A percentile compares a stretch with the other conserved stretches of the same genome.
Conservation (phyloP, 306 rosid species). For the Prunus persica region DNA sequence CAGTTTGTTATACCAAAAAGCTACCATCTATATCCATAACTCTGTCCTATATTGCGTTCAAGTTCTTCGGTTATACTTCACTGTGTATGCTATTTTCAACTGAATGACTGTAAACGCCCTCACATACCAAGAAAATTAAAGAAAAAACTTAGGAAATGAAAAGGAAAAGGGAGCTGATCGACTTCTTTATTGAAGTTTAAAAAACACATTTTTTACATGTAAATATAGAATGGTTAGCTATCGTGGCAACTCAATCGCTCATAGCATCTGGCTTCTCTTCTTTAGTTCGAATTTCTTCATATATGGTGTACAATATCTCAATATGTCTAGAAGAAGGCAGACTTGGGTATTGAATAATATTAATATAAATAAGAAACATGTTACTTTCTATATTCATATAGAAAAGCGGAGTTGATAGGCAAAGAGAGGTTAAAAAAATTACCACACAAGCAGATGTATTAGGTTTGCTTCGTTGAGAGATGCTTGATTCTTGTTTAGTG, state of each 20-base stretch:
- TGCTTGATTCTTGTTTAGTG: no score
- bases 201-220: no score
- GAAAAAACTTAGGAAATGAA: background rate
- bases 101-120: background rate
- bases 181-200: background rate
- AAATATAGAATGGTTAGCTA: no score
- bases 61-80: no score
- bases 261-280: background rate
- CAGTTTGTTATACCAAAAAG: no score
- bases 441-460: background rate
- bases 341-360: background rate
- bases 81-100: no score
- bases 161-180: background rate
- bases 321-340: background rate
- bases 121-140: background rate
- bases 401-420: background rate
- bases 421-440: background rate
- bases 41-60: no score
- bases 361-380: no score
- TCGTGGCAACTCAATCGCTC: no score
- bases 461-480: background rate
- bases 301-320: background rate
- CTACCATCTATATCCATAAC: no score
- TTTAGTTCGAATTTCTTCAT: background rate
- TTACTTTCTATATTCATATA: no score